phyloP scores from a whole-genome alignment of 2,329 filamentous ascomycete genomes.

The Juglanconis juglandina region DNA sequence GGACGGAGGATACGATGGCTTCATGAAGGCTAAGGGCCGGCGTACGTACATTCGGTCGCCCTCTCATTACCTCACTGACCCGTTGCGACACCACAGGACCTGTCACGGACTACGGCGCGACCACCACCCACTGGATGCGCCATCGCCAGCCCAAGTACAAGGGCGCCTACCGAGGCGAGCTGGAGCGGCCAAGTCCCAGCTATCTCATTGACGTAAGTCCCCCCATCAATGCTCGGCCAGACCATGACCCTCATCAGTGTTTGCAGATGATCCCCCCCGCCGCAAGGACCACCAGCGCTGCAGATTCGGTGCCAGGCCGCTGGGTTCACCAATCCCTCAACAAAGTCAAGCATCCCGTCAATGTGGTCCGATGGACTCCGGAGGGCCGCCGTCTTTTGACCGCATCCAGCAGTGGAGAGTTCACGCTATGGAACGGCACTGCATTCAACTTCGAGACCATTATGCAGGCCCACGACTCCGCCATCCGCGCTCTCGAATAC shows the following conservation, averaged over 20 bases:
- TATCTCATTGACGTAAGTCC: conserved; percentile 80
- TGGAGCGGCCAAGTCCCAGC: conserved; percentile 80
- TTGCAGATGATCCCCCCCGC: conserved; percentile 79
- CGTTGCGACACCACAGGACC: conserved; percentile 55
- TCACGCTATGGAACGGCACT: conserved; percentile 97
- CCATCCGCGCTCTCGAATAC: conserved; percentile 79
- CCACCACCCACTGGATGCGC: conserved; percentile 87
- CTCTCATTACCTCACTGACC: neutral
- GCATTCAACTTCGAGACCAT: conserved; percentile 99
- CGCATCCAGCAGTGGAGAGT: conserved; percentile 93
- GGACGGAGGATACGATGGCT: conserved; percentile 17
- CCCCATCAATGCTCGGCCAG: neutral
- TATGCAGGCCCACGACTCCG: conserved; percentile 93
- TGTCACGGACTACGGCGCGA: conserved; percentile 89
- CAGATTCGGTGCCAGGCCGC: conserved; percentile 87
- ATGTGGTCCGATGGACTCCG: conserved; percentile 95
- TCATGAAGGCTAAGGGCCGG: conserved; percentile 45
- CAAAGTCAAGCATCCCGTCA: conserved; percentile 96
- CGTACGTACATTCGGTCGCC: conserved; percentile 37
- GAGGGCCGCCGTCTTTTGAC: conserved; percentile 89
- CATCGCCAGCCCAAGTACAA: conserved; percentile 74
- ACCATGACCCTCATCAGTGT: neutral
- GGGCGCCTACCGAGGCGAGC: conserved; percentile 67
- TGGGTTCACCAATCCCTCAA: conserved; percentile 97
- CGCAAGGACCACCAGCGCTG: conserved; percentile 69